phyloP scores from a whole-genome alignment of 2,329 filamentous ascomycete genomes.

The Talaromyces funiculosus region DNA sequence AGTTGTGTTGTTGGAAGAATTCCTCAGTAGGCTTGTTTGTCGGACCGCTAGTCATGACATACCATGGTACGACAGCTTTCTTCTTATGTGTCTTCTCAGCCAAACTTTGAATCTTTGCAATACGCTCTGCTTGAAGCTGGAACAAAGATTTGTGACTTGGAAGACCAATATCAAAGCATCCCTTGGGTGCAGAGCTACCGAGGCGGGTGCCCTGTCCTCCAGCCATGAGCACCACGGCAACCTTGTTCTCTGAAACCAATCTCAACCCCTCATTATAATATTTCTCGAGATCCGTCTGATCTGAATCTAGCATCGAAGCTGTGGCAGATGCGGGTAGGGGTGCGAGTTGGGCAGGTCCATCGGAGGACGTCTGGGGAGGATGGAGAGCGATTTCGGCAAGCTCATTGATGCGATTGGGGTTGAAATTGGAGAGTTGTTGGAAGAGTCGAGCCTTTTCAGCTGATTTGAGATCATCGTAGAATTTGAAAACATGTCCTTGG shows the following conservation, averaged over 20 bases:
- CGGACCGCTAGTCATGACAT: slow-evolving; percentile 98
- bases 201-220: slow-evolving; percentile 93
- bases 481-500: slow-evolving; percentile 79
- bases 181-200: slow-evolving; percentile 92
- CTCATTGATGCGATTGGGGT: slow-evolving; percentile 81
- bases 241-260: slow-evolving; percentile 62
- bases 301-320: slow-evolving; percentile 87
- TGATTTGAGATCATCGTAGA: slow-evolving; percentile 71
- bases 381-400: slow-evolving; percentile 77
- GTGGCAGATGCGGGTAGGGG: slow-evolving; percentile 80
- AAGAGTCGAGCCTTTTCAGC: slow-evolving; percentile 73
- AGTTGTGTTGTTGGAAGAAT: slow-evolving; percentile 84
- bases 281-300: slow-evolving; percentile 66
- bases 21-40: slow-evolving; percentile 86
- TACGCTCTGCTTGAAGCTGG: slow-evolving; percentile 94
- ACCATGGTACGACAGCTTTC: slow-evolving; percentile 78
- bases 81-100: slow-evolving; percentile 65
- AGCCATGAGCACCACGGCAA: slow-evolving; percentile 89
- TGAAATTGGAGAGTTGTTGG: slow-evolving; percentile 73
- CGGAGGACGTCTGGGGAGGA: slow-evolving; percentile 60
- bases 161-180: slow-evolving; percentile 93
- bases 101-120: slow-evolving; percentile 75
- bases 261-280: slow-evolving; percentile 74
- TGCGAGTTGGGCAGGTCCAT: slow-evolving; percentile 59
- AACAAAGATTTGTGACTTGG: slow-evolving; percentile 92